Percentiles rank a stretch among this genome's conserved stretches.
These are phyloP conservation scores for Solanum corneliomulleri DNA, from an alignment of 257 asterid species.

Conservation along the genomic window DNA sequence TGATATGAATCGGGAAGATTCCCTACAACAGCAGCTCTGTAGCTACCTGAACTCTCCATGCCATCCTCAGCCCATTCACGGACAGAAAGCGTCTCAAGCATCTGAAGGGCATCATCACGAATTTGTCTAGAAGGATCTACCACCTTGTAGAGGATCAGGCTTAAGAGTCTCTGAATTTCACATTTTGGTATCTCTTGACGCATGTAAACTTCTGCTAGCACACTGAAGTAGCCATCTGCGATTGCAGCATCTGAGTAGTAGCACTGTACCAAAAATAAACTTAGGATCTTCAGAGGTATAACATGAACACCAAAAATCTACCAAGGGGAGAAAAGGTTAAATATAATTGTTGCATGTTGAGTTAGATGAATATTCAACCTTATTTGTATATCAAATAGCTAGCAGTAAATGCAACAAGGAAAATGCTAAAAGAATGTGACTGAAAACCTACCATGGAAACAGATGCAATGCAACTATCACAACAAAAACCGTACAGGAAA, in stretches of 20 bases:
- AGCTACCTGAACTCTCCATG: slow-evolving; percentile 71
- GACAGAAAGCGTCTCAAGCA: slow-evolving; percentile 95
- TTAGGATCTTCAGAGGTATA: not conserved
- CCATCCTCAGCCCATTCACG: slow-evolving; percentile 99
- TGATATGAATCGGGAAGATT: slow-evolving; percentile 98
- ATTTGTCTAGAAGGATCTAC: slow-evolving; percentile 98
- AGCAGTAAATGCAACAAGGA: not conserved
- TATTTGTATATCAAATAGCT: not conserved
- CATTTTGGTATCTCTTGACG: slow-evolving; percentile 97
- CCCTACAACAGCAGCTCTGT: slow-evolving; percentile 97
- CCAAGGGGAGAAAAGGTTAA: not conserved
- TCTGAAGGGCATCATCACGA: slow-evolving; percentile 99
- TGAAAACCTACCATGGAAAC: not conserved
- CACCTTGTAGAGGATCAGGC: slow-evolving; percentile 97
- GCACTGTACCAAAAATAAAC: slow-evolving; percentile 46
- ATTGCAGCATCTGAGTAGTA: slow-evolving; percentile 95
- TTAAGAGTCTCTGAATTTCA: slow-evolving; percentile 89
- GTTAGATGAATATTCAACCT: not conserved
- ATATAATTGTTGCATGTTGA: not conserved
- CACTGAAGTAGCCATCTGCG: slow-evolving; percentile 99
- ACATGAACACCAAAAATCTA: not conserved
- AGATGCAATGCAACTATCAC: not conserved
- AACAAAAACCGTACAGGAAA: not conserved
- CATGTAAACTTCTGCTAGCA: slow-evolving; percentile 99
- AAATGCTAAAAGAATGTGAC: not conserved